Evolutionary conservation across 306 rosid species (phyloP).

Genomic region (Trifolium pratense): DNA sequence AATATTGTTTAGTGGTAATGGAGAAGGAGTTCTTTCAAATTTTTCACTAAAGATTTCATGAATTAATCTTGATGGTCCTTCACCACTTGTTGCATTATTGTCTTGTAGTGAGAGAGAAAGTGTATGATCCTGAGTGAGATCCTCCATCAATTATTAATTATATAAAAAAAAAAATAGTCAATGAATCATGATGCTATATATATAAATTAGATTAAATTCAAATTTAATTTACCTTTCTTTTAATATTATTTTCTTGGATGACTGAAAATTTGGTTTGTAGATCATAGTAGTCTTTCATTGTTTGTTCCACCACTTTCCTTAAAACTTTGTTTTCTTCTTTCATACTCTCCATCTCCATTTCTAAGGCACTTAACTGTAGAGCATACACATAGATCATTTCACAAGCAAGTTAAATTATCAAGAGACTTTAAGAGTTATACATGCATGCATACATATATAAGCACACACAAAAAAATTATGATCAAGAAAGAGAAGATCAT

Average conservation of each 20-base stretch:
- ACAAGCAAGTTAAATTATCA: slow-evolving; percentile 1
- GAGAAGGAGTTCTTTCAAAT: slow-evolving; percentile 41
- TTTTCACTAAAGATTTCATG: slow-evolving; percentile 38
- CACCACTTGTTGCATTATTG: slow-evolving; percentile 42
- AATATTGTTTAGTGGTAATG: slow-evolving; percentile 24
- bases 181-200: background rate
- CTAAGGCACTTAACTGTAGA: slow-evolving; percentile 56
- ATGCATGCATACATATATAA: too few relatives aligned
- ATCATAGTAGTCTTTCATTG: slow-evolving; percentile 77
- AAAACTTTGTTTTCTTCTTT: slow-evolving; percentile 84
- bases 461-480: too few relatives aligned
- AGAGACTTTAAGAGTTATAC: too few relatives aligned
- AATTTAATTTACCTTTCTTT: slow-evolving; percentile 58
- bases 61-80: slow-evolving; percentile 39
- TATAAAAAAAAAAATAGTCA: slow-evolving; percentile 18
- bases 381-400: background rate
- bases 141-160: slow-evolving; percentile 18
- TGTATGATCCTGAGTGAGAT: slow-evolving; percentile 54
- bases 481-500: too few relatives aligned
- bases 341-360: slow-evolving; percentile 80
- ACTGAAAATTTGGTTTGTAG: slow-evolving; percentile 70
- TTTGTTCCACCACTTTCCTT: slow-evolving; percentile 78
- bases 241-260: slow-evolving; percentile 57
- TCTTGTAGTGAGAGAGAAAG: slow-evolving; percentile 60
- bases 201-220: background rate